Conservation (phyloP, 2,329 filamentous ascomycete genomes). For the Talaromyces funiculosus region DNA sequence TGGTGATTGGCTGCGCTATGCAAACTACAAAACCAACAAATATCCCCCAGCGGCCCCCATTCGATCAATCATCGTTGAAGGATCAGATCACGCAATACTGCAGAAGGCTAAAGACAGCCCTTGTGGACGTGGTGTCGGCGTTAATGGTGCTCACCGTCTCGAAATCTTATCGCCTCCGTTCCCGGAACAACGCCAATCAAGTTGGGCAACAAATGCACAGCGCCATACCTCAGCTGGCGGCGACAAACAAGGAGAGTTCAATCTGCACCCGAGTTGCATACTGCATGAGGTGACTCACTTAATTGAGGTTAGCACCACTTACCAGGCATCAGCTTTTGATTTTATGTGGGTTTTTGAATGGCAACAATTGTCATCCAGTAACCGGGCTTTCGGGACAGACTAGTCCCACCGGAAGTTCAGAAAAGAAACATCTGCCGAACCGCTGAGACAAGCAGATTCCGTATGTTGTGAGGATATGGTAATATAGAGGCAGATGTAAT, state of each 20-base stretch:
- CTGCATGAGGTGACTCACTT: neutral
- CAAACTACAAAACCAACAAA: neutral
- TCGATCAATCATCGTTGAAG: slow-evolving; percentile 6
- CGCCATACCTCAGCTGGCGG: slow-evolving; percentile 8
- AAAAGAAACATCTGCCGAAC: neutral
- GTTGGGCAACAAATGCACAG: neutral
- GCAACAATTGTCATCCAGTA: neutral
- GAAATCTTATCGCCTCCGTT: neutral
- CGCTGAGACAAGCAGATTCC: neutral
- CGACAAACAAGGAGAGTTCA: neutral
- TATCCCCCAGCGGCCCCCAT: neutral
- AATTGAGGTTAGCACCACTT: neutral
- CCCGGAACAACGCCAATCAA: slow-evolving; percentile 2
- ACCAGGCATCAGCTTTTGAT: neutral
- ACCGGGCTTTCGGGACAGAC: slow-evolving; percentile 4
- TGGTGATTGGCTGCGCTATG: neutral
- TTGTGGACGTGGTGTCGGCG: neutral
- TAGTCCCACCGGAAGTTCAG: neutral
- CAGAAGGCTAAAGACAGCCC: neutral
- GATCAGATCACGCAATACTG: neutral
- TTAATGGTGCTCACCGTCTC: neutral
- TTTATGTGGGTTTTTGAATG: neutral
- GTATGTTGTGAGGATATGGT: neutral
- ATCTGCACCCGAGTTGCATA: neutral
- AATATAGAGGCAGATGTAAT: neutral